Evolutionary conservation across 495 filamentous ascomycete species (phyloP).

Genomic region (Tuber magnatum): DNA sequence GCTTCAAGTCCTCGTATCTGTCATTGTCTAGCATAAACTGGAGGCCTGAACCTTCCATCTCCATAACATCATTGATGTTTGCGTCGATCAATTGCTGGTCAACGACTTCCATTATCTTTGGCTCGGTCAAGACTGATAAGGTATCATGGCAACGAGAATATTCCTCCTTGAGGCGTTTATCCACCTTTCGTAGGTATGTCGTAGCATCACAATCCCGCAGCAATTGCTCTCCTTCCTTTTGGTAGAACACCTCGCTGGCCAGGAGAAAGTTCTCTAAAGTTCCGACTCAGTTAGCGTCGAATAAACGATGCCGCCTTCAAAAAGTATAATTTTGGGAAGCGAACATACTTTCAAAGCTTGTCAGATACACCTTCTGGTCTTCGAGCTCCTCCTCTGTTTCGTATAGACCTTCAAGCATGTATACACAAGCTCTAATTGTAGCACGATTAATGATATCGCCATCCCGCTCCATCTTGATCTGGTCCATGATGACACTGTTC

Average conservation of each 20-base stretch:
- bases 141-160: conserved; percentile 71
- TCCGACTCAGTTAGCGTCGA: not conserved
- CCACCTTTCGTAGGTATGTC: conserved; percentile 72
- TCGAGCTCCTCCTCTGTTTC: conserved; percentile 67
- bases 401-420: conserved; percentile 88
- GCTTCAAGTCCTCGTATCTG: conserved; percentile 62
- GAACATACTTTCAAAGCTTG: conserved; percentile 60
- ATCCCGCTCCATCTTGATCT: conserved; percentile 84
- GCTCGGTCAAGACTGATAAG: conserved; percentile 58
- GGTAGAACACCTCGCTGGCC: conserved; percentile 67
- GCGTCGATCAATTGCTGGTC: conserved; percentile 70
- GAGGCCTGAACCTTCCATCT: conserved; percentile 75
- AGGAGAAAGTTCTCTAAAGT: conserved; percentile 53
- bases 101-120: conserved; percentile 69
- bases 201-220: conserved; percentile 72
- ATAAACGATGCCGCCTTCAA: not conserved
- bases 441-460: conserved; percentile 83
- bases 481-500: conserved; percentile 74
- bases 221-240: conserved; percentile 61
- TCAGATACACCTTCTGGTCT: conserved; percentile 73
- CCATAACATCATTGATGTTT: conserved; percentile 72
- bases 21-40: conserved; percentile 89
- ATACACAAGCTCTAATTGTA: conserved; percentile 71
- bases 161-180: conserved; percentile 70
- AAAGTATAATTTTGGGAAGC: not conserved